These are phyloP conservation scores for Fusarium tuaranense DNA, from an alignment of 2,329 filamentous ascomycete species.

Conservation along the genomic window DNA sequence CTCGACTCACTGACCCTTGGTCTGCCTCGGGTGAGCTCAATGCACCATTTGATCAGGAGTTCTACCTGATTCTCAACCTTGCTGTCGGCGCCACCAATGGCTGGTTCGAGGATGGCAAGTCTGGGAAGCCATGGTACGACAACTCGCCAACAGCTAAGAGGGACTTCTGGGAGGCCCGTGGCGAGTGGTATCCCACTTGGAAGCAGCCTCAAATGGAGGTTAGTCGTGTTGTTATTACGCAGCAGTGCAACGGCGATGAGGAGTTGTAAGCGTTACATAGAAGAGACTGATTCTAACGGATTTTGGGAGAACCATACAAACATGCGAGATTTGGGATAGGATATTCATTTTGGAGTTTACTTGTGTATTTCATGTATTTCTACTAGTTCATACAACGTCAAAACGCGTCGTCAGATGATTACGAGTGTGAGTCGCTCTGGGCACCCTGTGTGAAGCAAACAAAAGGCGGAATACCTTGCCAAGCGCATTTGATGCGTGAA, in stretches of 20 bases:
- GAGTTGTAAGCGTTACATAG: conserved; percentile 50
- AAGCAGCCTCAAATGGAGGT: conserved; percentile 75
- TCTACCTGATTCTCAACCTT: conserved; percentile 82
- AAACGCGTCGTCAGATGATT: neutral
- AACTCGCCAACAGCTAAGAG: conserved; percentile 72
- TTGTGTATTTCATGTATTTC: neutral
- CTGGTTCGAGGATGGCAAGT: conserved; percentile 82
- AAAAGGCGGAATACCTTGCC: neutral
- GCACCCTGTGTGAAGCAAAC: neutral
- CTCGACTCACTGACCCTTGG: conserved; percentile 74
- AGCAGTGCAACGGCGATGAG: conserved; percentile 74
- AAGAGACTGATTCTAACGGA: neutral
- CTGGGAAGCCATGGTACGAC: conserved; percentile 85
- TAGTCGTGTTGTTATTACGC: conserved; percentile 77
- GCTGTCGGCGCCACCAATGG: conserved; percentile 84
- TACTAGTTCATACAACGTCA: neutral
- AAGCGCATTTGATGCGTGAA: neutral
- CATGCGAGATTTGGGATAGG: neutral
- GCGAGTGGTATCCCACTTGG: conserved; percentile 79
- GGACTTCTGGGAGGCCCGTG: conserved; percentile 80
- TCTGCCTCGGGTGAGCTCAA: conserved; percentile 67
- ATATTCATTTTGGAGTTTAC: neutral
- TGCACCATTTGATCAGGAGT: conserved; percentile 80
- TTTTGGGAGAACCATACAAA: neutral
- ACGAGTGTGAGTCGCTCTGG: no score